Conservation (phyloP, 2,329 filamentous ascomycete species). For the Biscogniauxia marginata region DNA sequence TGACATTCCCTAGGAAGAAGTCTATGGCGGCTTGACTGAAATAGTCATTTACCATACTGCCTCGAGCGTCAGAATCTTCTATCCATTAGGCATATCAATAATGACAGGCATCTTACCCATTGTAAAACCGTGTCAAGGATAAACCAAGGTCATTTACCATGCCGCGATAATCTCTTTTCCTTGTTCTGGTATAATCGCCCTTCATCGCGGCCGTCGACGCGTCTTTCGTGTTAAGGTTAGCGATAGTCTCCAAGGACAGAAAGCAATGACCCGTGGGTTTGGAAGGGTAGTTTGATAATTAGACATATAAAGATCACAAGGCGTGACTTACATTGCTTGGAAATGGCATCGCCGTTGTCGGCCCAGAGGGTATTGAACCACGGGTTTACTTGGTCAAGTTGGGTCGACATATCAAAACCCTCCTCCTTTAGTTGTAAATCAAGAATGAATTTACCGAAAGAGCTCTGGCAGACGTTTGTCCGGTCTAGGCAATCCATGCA, state of each 20-base stretch:
- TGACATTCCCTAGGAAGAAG: slow-evolving; percentile 87
- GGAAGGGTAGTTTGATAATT: not conserved
- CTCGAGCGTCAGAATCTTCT: not conserved
- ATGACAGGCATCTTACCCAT: slow-evolving; percentile 48
- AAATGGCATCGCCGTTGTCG: slow-evolving; percentile 95
- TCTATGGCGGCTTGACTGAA: slow-evolving; percentile 95
- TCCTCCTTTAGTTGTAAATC: slow-evolving; percentile 76
- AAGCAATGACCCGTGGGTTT: too few relatives aligned
- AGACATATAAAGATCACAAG: not conserved
- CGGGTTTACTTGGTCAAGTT: slow-evolving; percentile 73
- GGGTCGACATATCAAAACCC: slow-evolving; percentile 71
- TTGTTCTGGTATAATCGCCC: slow-evolving; percentile 90
- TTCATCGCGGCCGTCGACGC: slow-evolving; percentile 94
- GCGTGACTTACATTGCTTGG: slow-evolving; percentile 64
- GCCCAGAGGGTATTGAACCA: slow-evolving; percentile 99
- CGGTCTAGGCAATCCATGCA: slow-evolving; percentile 98
- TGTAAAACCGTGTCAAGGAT: slow-evolving; percentile 75
- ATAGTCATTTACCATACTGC: slow-evolving; percentile 94
- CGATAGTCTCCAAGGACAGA: too few relatives aligned
- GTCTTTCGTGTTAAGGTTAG: slow-evolving; percentile 39
- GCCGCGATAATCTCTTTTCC: slow-evolving; percentile 86
- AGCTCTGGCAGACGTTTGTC: slow-evolving; percentile 94
- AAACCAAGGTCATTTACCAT: slow-evolving; percentile 88
- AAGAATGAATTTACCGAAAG: slow-evolving; percentile 79
- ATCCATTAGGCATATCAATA: slow-evolving; percentile 2